phyloP scores from a whole-genome alignment of 2,329 filamentous ascomycete genomes.

The Colletotrichum echinochloae region DNA sequence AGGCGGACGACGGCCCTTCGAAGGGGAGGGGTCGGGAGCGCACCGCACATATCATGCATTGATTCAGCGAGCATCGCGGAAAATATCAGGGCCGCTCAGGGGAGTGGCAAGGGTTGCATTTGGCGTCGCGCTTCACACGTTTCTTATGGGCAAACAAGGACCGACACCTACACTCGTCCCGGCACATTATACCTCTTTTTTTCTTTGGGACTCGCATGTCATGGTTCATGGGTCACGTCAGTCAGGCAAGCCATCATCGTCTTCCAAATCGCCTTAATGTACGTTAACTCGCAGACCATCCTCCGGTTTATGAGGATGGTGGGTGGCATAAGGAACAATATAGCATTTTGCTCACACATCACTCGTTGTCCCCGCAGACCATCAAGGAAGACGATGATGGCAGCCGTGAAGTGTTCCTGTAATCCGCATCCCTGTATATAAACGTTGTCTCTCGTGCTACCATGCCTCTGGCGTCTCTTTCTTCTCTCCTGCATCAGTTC shows the following conservation, averaged over 20 bases:
- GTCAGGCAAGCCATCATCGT: slow-evolving; percentile 76
- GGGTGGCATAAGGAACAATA: slow-evolving; percentile 60
- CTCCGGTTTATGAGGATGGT: slow-evolving; percentile 45
- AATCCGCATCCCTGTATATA: slow-evolving; percentile 56
- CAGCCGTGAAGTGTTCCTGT: slow-evolving; percentile 64
- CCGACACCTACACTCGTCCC: slow-evolving; percentile 42
- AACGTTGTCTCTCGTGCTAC: slow-evolving; percentile 47
- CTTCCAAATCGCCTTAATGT: slow-evolving; percentile 72
- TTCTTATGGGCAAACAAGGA: slow-evolving; percentile 38
- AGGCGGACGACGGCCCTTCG: slow-evolving; percentile 22
- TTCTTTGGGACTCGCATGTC: slow-evolving; percentile 46
- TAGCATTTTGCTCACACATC: slow-evolving; percentile 56
- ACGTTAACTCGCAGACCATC: slow-evolving; percentile 68
- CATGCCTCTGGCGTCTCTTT: slow-evolving; percentile 41
- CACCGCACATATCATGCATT: slow-evolving; percentile 39
- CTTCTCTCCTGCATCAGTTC: slow-evolving; percentile 33
- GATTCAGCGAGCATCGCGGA: slow-evolving; percentile 60
- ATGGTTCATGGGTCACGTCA: slow-evolving; percentile 58
- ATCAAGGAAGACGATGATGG: slow-evolving; percentile 72
- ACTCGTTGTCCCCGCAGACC: slow-evolving; percentile 42
- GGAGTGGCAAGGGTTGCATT: slow-evolving; percentile 49
- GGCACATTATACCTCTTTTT: slow-evolving; percentile 42
- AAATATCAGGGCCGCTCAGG: slow-evolving; percentile 40
- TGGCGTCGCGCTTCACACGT: slow-evolving; percentile 40
- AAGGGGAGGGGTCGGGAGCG: slow-evolving; percentile 33